Conservation (phyloP, 2,329 filamentous ascomycete genomes). For the Penicillium psychrosexuale region DNA sequence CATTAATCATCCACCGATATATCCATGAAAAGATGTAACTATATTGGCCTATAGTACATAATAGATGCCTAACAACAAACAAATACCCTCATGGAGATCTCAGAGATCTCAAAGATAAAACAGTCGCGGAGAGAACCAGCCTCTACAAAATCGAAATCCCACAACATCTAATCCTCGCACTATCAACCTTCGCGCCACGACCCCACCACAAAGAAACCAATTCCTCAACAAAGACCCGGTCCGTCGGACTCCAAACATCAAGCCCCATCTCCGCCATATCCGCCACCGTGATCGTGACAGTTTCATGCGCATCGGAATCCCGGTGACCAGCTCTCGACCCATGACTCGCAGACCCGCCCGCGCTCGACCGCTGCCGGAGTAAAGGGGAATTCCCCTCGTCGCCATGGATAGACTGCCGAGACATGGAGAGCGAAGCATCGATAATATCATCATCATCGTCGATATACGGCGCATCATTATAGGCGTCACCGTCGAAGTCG, state of each 20-base stretch:
- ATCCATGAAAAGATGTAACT: neutral
- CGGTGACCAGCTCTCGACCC: neutral
- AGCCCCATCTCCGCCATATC: conserved; percentile 50
- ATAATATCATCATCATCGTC: conserved; percentile 24
- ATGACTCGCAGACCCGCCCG: conserved; percentile 2
- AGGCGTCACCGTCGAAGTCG: conserved; percentile 13
- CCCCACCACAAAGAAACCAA: conserved; percentile 48
- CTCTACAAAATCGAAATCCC: conserved; percentile 45
- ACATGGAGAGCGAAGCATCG: conserved; percentile 24
- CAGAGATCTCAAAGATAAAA: neutral
- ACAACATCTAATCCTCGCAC: conserved; percentile 47
- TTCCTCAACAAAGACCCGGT: conserved; percentile 47
- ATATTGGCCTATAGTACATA: neutral
- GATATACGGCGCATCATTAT: conserved; percentile 19
- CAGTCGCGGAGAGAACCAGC: neutral
- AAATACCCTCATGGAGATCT: neutral
- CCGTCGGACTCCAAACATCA: conserved; percentile 49
- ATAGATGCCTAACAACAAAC: neutral
- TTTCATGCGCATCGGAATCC: conserved; percentile 16
- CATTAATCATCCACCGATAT: too few species aligned
- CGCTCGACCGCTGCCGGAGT: conserved; percentile 20
- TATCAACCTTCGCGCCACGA: conserved; percentile 43
- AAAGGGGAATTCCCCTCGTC: conserved; percentile 30
- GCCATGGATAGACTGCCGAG: conserved; percentile 24
- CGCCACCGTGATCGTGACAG: conserved; percentile 41